Evolutionary conservation across 2,329 filamentous ascomycete genomes (phyloP).

Genomic region (Aschersonia sp.): DNA sequence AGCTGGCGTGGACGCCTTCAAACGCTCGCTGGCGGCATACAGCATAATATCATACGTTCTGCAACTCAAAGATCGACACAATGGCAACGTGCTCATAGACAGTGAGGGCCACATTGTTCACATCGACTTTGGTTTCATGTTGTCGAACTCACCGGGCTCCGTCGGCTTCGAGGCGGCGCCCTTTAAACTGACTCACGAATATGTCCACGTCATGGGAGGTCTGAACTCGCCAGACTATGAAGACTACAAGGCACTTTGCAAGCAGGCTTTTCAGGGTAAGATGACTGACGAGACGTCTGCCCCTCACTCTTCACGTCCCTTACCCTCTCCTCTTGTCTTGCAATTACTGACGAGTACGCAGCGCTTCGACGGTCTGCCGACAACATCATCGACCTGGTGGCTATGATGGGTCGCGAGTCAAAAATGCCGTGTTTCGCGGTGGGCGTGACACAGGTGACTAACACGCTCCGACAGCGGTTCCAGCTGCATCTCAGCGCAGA

Average conservation of each 20-base stretch:
- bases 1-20: slow-evolving; percentile 64
- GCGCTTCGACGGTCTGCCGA: slow-evolving; percentile 67
- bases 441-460: slow-evolving; percentile 57
- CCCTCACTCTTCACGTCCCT: not conserved
- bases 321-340: not conserved
- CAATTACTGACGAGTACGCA: slow-evolving; percentile 12
- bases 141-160: slow-evolving; percentile 72
- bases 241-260: slow-evolving; percentile 66
- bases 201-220: slow-evolving; percentile 71
- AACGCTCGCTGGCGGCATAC: slow-evolving; percentile 69
- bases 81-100: slow-evolving; percentile 76
- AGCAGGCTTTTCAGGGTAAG: slow-evolving; percentile 67
- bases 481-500: slow-evolving; percentile 72
- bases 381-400: slow-evolving; percentile 67
- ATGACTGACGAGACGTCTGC: slow-evolving; percentile 1
- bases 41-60: slow-evolving; percentile 74
- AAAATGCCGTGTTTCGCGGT: slow-evolving; percentile 76
- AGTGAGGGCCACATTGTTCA: slow-evolving; percentile 78
- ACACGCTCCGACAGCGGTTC: slow-evolving; percentile 57
- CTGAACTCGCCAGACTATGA: slow-evolving; percentile 55
- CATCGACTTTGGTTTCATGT: slow-evolving; percentile 84
- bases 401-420: slow-evolving; percentile 71
- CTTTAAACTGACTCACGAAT: slow-evolving; percentile 77
- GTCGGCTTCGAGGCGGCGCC: slow-evolving; percentile 79
- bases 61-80: slow-evolving; percentile 76